phyloP scores from a whole-genome alignment of 1,284 basidiomycete genomes.

The Chalciporus sp. region DNA sequence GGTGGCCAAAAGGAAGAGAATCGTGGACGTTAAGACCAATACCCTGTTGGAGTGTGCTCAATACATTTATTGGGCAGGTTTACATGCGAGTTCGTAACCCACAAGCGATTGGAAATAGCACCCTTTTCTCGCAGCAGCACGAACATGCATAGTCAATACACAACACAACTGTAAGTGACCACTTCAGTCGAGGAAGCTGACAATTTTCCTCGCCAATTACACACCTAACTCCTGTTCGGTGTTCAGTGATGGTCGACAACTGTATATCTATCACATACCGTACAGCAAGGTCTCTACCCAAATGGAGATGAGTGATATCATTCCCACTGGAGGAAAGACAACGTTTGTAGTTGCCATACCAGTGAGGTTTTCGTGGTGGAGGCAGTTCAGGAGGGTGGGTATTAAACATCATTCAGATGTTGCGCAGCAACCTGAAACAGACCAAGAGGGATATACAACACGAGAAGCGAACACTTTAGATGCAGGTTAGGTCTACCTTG shows the following conservation, averaged over 20 bases:
- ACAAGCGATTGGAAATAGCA: background rate
- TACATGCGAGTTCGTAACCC: too few species aligned
- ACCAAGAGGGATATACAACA: too few species aligned
- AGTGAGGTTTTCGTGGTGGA: too few species aligned
- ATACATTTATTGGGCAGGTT: too few species aligned
- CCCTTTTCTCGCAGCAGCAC: background rate
- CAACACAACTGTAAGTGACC: background rate
- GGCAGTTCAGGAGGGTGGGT: too few species aligned
- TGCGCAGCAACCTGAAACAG: too few species aligned
- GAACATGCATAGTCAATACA: background rate
- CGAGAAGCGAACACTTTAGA: too few species aligned
- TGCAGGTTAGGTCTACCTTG: too few species aligned
- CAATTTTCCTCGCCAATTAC: background rate
- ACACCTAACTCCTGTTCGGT: background rate
- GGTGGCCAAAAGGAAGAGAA: constrained; percentile 4
- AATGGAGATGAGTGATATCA: constrained; percentile 2
- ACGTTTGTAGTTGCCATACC: too few species aligned
- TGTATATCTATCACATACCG: background rate
- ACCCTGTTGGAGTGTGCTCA: background rate
- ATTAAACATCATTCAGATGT: too few species aligned
- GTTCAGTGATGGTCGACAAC: background rate
- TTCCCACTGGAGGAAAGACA: too few species aligned
- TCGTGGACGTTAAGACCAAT: background rate
- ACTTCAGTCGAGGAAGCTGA: background rate
- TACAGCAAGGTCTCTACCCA: constrained; percentile 6